Evolutionary conservation across 257 asterid genomes (phyloP), one percentile per base, ranked within the genome.

Genomic region (Jacaranda copaia): DNA sequence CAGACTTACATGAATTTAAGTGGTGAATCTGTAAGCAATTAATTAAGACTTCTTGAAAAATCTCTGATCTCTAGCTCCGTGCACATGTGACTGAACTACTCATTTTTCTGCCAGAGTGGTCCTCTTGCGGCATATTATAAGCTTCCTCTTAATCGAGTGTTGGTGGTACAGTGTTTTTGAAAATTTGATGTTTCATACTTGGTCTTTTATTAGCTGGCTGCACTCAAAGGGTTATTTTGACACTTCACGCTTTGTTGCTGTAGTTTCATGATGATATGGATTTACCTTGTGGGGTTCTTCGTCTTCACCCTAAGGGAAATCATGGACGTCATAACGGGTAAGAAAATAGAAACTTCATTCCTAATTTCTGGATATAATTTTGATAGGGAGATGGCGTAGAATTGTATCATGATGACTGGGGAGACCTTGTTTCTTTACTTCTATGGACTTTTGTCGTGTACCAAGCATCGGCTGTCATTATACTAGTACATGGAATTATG

Each of bases 101-200:
- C 10, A 7, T 63, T 70, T 81, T 42, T 81, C 60, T 53, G 81
- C 80, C 86, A 95, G 99, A 86, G 84, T 79, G 97, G 98, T 68
- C 97, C 99, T 63, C 96, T 95, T 75, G 99, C 97, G 73, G 98
- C 98, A 55, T 95, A 93, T 82, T 95, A 93, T 84, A 93, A 91
- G 86, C 97, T 95, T 76, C 98, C 98, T 75, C 99, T 95, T 79
- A 95, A 89, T 63, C 93, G 99, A 68, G 98, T 95, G 42, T 73
- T 93, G 20, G 86, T 93, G 98, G 99, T 95, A 91, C 11, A 5
- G 14, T 63, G 40, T 51, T 73, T 49, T 38, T 51, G 51, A 19
- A 18, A 36, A 42, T 68, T 62, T 60, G 67, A 40, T 19, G 4
- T 61, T 78, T 75, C 74, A 8, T 73, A 46, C 67, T 25, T 42